A percentile compares a stretch with the other conserved stretches of the same genome.
Evolutionary conservation across 805 yeast species (phyloP).

Genomic region (Cyberlindnera maclurae): DNA sequence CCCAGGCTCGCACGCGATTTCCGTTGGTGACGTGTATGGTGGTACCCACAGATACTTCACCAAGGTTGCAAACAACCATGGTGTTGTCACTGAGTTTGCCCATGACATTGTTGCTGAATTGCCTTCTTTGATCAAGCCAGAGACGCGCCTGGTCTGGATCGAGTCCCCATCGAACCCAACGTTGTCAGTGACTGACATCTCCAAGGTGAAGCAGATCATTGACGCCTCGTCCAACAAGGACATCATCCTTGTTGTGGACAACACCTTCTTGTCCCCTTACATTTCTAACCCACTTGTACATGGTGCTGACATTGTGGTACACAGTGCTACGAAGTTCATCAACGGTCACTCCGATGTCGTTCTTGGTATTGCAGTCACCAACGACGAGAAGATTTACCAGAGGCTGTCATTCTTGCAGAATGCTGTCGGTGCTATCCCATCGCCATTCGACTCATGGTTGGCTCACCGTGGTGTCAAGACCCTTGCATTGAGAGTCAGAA

Average conservation of each 20-base stretch:
- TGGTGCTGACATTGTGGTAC: slow-evolving; percentile 86
- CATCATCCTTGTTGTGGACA: slow-evolving; percentile 69
- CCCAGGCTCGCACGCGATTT: slow-evolving; percentile 64
- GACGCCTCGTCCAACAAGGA: slow-evolving; percentile 41
- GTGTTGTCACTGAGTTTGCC: slow-evolving; percentile 63
- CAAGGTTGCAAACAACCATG: slow-evolving; percentile 75
- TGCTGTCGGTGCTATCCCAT: slow-evolving; percentile 84
- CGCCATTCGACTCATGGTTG: slow-evolving; percentile 88
- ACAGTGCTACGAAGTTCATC: slow-evolving; percentile 84
- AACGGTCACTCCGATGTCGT: slow-evolving; percentile 92
- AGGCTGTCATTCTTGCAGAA: slow-evolving; percentile 73
- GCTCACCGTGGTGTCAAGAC: slow-evolving; percentile 91
- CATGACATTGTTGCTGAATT: slow-evolving; percentile 56
- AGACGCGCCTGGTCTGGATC: slow-evolving; percentile 77
- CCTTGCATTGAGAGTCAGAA: slow-evolving; percentile 69
- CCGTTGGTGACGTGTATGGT: slow-evolving; percentile 84
- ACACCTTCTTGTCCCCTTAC: slow-evolving; percentile 85
- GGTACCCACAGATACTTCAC: slow-evolving; percentile 91
- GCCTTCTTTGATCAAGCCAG: slow-evolving; percentile 44
- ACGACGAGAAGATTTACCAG: slow-evolving; percentile 51
- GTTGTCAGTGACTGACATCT: slow-evolving; percentile 68
- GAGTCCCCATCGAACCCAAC: slow-evolving; percentile 91
- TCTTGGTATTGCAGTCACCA: slow-evolving; percentile 75
- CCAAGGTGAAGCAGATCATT: slow-evolving; percentile 50
- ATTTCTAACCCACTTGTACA: slow-evolving; percentile 73